Conservation (phyloP, 1,284 basidiomycete species). For the Trichosporon sp. region DNA sequence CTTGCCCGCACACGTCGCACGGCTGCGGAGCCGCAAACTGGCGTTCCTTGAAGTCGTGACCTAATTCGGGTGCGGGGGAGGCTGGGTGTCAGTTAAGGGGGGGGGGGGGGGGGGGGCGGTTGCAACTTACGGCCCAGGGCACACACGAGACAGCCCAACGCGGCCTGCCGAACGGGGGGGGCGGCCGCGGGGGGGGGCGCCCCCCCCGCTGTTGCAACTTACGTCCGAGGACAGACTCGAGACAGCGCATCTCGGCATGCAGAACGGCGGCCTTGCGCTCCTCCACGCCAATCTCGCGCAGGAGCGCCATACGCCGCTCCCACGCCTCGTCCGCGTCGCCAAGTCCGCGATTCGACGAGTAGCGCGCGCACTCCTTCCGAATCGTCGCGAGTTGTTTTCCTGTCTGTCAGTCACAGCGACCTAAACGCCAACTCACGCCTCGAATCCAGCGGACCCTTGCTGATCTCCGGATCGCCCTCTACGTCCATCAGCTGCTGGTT, state of each 20-base stretch:
- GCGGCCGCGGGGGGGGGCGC: too few species aligned
- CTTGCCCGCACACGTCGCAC: conserved; percentile 33
- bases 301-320: conserved; percentile 29
- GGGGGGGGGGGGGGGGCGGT: too few species aligned
- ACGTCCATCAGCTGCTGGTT: conserved; percentile 12
- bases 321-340: conserved; percentile 35
- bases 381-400: conserved; percentile 25
- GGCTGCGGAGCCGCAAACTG: conserved; percentile 28
- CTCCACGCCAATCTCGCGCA: conserved; percentile 30
- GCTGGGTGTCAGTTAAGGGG: conserved; percentile 18
- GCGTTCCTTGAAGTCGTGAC: conserved; percentile 36
- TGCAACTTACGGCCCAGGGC: conserved; percentile 30
- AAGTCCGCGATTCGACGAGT: conserved; percentile 28
- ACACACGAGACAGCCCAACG: conserved; percentile 30
- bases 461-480: conserved; percentile 22
- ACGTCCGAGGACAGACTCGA: conserved; percentile 34
- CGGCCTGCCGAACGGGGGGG: conserved; percentile 30
- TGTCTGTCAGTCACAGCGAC: conserved; percentile 4
- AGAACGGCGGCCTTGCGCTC: conserved; percentile 31
- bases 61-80: conserved; percentile 28
- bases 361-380: conserved; percentile 22
- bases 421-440: conserved; percentile 26
- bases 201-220: neutral
- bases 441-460: conserved; percentile 16
- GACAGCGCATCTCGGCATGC: conserved; percentile 30